Conservation (phyloP, 1,284 basidiomycete species). For the Austropuccinia psidii region DNA sequence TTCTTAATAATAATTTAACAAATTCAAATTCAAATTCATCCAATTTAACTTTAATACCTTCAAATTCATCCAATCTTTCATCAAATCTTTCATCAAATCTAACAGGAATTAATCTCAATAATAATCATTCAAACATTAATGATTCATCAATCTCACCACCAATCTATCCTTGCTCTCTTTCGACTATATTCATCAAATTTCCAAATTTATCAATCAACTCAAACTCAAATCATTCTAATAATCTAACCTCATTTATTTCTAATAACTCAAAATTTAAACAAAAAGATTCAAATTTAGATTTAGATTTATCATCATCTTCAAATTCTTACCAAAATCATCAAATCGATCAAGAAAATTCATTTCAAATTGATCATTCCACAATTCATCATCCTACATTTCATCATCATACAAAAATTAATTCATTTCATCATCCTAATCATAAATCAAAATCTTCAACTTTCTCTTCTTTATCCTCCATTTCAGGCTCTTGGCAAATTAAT, state of each 20-base stretch:
- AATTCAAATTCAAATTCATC: too few relatives aligned
- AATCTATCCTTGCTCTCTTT: constrained; percentile 19
- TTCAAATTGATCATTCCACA: neutral
- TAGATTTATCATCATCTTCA: neutral
- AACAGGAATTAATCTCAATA: too few relatives aligned
- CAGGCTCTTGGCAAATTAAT: neutral
- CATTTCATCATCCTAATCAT: neutral
- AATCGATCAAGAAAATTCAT: neutral
- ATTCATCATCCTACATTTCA: neutral
- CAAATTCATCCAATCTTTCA: too few relatives aligned
- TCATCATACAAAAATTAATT: neutral
- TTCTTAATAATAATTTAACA: too few relatives aligned
- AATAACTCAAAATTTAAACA: constrained; percentile 8
- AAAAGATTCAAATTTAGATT: constrained; percentile 1
- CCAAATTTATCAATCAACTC: neutral
- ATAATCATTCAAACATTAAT: neutral
- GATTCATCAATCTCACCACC: constrained; percentile 20
- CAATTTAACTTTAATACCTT: too few relatives aligned
- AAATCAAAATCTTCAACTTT: constrained; percentile 4
- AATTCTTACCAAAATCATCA: neutral
- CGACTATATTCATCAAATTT: constrained; percentile 26
- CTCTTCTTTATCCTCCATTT: neutral
- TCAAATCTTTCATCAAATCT: too few relatives aligned
- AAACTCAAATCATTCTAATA: constrained; percentile 23
- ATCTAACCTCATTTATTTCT: constrained; percentile 19